Evolutionary conservation across 2,329 filamentous ascomycete species (phyloP), one percentile per base, ranked within the genome.

Genomic region (Elsinoe fawcettii): DNA sequence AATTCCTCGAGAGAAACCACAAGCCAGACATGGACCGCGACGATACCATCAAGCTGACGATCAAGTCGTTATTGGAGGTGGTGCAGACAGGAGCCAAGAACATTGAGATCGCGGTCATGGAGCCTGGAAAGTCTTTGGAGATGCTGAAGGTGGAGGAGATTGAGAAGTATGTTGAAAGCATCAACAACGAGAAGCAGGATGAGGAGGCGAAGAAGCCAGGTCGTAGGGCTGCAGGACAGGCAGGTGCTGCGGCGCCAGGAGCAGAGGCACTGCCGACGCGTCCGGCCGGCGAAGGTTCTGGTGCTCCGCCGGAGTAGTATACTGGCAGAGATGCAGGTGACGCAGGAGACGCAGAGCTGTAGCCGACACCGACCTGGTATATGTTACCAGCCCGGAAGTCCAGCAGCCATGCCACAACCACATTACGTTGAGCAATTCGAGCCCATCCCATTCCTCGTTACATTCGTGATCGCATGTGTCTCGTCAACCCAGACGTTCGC

Each of bases 11-110:
- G 77, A 86, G 95, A 71, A 96, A 99, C 77, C 95, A 99, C 82
- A 95, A 96, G 80, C 90, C 95, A 67, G 88, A 89, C 62, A 96
- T 99, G 91, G 88, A 96, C 72, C 85, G 91, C 62, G 90, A 96
- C 76, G 86, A 90, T 66, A 97, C 95, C 41, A 95, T 99, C 72
- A 90, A 95, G 71, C 80, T 99, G 66, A 93, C 93, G 6, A 95
- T 99, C 79, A 99, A 99, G 80, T 99, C 93, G 37, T 82, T 99
- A 63, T 79, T 99, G 60, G 93, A 99, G 74, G 93, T 99, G 56
- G 93, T 99, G 61, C 93, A 99, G 76, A 99, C 93, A 2, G 93
- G 93, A 62, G 93, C 93, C 55, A 99, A 99, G 84, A 99, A 99
- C 75, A 99, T 99, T 68, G 93, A 99, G 77, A 97, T 99, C 69